Conservation (phyloP, 805 yeast genomes). For the Spathaspora arborariae region DNA sequence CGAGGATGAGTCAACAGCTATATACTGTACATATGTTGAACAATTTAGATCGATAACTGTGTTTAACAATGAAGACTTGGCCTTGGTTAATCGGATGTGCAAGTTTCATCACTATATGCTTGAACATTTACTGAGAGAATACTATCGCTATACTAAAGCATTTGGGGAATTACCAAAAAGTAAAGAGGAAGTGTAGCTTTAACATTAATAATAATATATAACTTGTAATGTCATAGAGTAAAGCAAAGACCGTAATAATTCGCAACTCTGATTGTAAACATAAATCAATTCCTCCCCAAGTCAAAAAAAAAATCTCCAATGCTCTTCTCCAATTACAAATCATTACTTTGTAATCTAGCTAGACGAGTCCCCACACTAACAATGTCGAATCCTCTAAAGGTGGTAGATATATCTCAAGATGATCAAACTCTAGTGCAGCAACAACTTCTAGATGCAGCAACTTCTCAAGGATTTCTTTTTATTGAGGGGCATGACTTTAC, state of each 20-base stretch:
- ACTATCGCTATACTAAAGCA: background rate
- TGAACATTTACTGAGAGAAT: background rate
- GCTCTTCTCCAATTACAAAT: no score
- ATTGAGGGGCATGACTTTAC: conserved; percentile 66
- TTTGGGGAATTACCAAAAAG: background rate
- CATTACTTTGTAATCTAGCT: no score
- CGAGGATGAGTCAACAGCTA: background rate
- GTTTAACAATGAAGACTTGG: background rate
- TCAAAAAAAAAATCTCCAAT: no score
- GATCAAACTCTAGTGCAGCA: conserved; percentile 41
- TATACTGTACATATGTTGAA: background rate
- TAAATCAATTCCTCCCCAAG: no score
- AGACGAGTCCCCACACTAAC: no score
- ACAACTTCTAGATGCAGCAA: conserved; percentile 54
- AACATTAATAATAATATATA: no score
- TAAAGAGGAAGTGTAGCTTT: no score
- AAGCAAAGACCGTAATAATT: no score
- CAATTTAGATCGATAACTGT: background rate
- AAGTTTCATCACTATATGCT: background rate
- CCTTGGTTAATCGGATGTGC: background rate
- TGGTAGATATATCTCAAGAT: conserved; percentile 53
- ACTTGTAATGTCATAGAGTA: no score
- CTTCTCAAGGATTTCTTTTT: conserved; percentile 62
- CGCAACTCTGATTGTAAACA: no score
- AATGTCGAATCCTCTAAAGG: conserved; percentile 43